Evolutionary conservation across 2,329 filamentous ascomycete species (phyloP).

Genomic region (Colletotrichum chrysophilum): DNA sequence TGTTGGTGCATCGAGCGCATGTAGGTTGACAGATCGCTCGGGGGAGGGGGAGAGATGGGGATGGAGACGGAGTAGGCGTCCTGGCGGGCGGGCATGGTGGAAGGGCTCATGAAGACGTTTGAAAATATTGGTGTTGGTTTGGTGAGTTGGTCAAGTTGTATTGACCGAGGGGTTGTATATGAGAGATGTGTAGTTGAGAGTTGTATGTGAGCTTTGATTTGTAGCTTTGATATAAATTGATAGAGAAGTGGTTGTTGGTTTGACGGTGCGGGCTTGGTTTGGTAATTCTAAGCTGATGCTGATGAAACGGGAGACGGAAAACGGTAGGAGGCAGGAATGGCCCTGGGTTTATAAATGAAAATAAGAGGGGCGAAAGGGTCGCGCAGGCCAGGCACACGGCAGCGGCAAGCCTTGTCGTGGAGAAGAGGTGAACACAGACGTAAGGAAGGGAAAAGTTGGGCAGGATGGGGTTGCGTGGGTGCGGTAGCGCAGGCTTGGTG

Average conservation of each 20-base stretch:
- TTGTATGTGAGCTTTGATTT: neutral
- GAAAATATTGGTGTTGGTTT: neutral
- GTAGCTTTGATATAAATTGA: neutral
- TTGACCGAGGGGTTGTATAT: neutral
- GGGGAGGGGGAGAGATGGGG: constrained; percentile 42
- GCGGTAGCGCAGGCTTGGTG: neutral
- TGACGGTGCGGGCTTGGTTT: neutral
- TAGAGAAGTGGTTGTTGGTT: neutral
- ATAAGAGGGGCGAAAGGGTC: constrained; percentile 17
- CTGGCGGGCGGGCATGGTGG: constrained; percentile 44
- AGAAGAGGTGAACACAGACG: constrained; percentile 18
- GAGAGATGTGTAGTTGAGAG: too few species aligned
- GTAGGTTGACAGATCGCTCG: constrained; percentile 59
- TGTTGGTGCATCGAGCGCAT: constrained; percentile 67
- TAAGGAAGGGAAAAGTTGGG: constrained; percentile 11
- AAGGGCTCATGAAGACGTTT: constrained; percentile 12
- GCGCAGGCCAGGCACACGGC: neutral
- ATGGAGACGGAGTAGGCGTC: constrained; percentile 38
- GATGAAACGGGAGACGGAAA: constrained; percentile 13
- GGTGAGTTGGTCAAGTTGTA: neutral
- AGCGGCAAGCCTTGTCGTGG: constrained; percentile 15
- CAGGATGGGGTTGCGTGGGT: constrained; percentile 13
- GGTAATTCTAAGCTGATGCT: constrained; percentile 8
- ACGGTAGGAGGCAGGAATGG: constrained; percentile 17
- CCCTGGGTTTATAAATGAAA: constrained; percentile 22